Base-by-base conservation (phyloP, 371 early-diverging fungal genomes). In the Choanephora cucurbitarum region DNA sequence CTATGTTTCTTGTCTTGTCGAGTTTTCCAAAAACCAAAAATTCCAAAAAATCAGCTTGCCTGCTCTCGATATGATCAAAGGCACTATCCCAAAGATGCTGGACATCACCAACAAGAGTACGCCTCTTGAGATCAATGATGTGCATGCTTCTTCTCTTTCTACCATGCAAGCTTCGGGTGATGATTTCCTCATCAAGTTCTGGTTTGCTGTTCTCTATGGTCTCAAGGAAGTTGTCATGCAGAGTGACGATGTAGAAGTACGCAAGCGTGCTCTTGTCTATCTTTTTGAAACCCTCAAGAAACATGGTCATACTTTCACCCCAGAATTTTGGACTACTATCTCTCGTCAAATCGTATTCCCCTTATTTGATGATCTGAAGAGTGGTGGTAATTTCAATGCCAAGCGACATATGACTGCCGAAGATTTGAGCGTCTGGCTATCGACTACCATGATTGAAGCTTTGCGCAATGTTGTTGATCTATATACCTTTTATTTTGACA, bases 141-240 rank as follows among this genome's bases (percentile, higher is more conserved):
- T 67, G 8, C 70, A 73, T 46, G 61, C 57, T 0, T 22, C 50
- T 0, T 55, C 60, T 18, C 48, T 40, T 1, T 40, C 60, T 44
- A 67, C 70, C 1, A 37, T 64, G 23, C 72, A 66, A 37, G 61
- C 77, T 5, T 41, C 58, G 6, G 71, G 66, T 1, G 75, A 76
- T 37, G 80, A 80, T 37, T 77, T 77, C 42, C 50, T 75, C 24
- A 59, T 79, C 51, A 77, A 77, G 52, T 80, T 89, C 55, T 93
- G 92, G 93, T 89, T 92, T 75, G 93, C 95, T 0, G 80, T 91
- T 5, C 78, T 94, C 41, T 87, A 87, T 57, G 94, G 94, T 7
- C 78, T 94, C 46, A 85, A 91, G 60, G 91, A 91, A 55, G 84
- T 94, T 1, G 85, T 94, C 6, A 92, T 94, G 92, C 87, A 89